Base-by-base conservation (phyloP, 768 basidiomycete genomes). In the Coprinellus micaceus region DNA sequence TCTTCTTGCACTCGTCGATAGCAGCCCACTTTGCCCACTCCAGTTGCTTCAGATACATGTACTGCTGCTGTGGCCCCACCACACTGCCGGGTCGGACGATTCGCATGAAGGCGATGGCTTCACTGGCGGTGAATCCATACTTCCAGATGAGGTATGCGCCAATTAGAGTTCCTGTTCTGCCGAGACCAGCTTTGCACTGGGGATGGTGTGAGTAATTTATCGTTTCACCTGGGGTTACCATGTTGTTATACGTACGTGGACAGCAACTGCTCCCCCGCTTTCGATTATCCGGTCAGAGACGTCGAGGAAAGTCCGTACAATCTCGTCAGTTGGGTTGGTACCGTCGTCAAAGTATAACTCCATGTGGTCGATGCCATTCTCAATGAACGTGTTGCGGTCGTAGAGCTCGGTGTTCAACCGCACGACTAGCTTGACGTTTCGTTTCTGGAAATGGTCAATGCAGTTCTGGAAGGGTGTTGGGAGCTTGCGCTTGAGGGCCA, bases 101-200 rank as follows among this genome's bases (percentile, higher is more conserved):
- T 19, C 97, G 88, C 97, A 98, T 98, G 72, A 95, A 98, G 0
- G 89, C 97, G 55, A 98, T 98, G 4, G 89, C 97, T 72, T 98
- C 93, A 50, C 86, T 83, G 1, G 96, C 96, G 17, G 94, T 93
- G 69, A 99, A 99, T 21, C 91, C 92, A 64, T 98, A 96, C 71
- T 98, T 98, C 91, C 97, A 99, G 59, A 97, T 91, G 54, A 99
- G 81, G 77, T 98, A 98, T 9, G 96, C 97, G 33, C 97, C 97
- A 59, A 99, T 96, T 57, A 99, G 78, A 3, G 94, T 96, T 3
- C 97, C 97, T 5, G 97, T 98, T 54, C 97, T 81, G 22, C 97
- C 97, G 11, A 99, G 80, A 40, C 97, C 97, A 48, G 97, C 97
- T 78, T 96, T 96, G 69, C 94, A 97, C 89, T 96, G 69, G 15